phyloP scores from a whole-genome alignment of 108 stramenopile species.

The Nitzschia putrida region DNA sequence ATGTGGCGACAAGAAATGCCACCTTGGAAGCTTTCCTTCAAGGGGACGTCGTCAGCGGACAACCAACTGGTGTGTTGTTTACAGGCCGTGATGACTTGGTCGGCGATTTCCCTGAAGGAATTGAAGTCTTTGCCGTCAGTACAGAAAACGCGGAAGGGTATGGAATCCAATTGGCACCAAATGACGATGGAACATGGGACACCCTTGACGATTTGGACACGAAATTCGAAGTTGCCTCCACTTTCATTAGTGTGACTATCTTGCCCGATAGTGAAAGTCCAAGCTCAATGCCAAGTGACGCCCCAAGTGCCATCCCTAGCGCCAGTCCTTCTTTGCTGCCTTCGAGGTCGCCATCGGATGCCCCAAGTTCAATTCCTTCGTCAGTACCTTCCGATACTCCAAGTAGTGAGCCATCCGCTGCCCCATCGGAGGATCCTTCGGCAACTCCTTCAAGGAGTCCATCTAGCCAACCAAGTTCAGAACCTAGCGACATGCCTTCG shows the following conservation, averaged over 20 bases:
- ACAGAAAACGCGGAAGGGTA: slow-evolving; percentile 6
- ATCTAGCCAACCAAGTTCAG: neutral
- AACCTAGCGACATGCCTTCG: neutral
- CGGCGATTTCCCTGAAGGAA: slow-evolving; percentile 1
- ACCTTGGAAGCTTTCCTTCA: slow-evolving; percentile 3
- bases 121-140: slow-evolving; percentile 11
- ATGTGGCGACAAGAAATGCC: neutral
- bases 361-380: neutral
- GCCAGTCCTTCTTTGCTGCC: neutral
- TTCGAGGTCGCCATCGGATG: neutral
- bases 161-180: slow-evolving; percentile 5
- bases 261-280: neutral
- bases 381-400: neutral
- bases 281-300: neutral
- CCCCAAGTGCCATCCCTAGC: neutral
- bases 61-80: neutral
- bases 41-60: neutral
- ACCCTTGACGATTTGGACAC: slow-evolving; percentile 7
- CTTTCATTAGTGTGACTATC: slow-evolving; percentile 7
- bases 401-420: neutral
- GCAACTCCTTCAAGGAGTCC: neutral
- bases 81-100: slow-evolving; percentile 4
- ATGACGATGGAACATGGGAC: neutral
- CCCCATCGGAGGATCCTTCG: neutral
- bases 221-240: slow-evolving; percentile 5